Evolutionary conservation across 495 filamentous ascomycete species (phyloP).

Genomic region (Bombardia bombarda): DNA sequence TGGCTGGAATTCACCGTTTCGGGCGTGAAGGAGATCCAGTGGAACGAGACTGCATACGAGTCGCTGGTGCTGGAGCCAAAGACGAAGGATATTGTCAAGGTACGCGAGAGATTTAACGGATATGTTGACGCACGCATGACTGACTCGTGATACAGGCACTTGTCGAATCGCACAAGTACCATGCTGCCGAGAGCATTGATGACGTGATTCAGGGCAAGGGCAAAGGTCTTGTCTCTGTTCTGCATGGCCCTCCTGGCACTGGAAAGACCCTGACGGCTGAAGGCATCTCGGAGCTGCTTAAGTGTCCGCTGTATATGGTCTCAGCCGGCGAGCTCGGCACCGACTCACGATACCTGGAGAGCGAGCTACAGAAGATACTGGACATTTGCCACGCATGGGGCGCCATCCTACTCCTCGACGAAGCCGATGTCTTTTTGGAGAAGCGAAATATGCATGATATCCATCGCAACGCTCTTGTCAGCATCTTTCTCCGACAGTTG

Average conservation of each 20-base stretch:
- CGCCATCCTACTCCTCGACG: constrained; percentile 68
- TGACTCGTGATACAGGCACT: constrained; percentile 8
- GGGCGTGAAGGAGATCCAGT: constrained; percentile 49
- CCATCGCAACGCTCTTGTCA: constrained; percentile 67
- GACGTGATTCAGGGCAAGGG: constrained; percentile 47
- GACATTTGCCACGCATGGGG: constrained; percentile 86
- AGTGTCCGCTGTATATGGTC: constrained; percentile 80
- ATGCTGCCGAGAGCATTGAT: constrained; percentile 72
- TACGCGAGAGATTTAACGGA: constrained; percentile 35
- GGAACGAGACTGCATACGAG: constrained; percentile 23
- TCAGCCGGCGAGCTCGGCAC: constrained; percentile 77
- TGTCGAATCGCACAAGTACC: constrained; percentile 42
- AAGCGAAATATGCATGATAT: constrained; percentile 67
- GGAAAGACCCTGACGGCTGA: constrained; percentile 89
- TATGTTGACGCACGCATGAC: constrained; percentile 42
- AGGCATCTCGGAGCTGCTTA: constrained; percentile 74
- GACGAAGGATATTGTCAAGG: constrained; percentile 38
- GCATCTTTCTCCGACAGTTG: constrained; percentile 45
- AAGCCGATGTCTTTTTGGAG: constrained; percentile 75
- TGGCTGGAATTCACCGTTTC: constrained; percentile 90
- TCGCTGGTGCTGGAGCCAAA: constrained; percentile 20
- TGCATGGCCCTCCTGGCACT: constrained; percentile 78
- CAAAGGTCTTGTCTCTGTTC: constrained; percentile 48
- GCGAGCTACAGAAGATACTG: constrained; percentile 74
- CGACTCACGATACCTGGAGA: constrained; percentile 66